These are phyloP conservation scores for Lactarius hatsudake DNA, from an alignment of 768 basidiomycete genomes.

Conservation along the genomic window DNA sequence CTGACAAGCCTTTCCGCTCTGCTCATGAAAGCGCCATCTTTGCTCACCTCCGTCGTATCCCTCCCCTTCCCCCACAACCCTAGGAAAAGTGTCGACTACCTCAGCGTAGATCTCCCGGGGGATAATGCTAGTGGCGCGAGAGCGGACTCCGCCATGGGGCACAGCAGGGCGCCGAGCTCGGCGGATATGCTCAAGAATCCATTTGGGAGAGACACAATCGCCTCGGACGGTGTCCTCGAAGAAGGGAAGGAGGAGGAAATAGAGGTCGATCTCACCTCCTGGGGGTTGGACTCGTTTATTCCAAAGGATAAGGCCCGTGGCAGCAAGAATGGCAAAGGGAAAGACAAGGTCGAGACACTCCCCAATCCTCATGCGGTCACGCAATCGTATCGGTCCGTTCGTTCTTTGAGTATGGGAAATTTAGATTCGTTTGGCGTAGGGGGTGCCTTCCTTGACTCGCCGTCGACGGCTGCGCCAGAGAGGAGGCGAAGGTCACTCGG, in stretches of 20 bases:
- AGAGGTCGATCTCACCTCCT: constrained; percentile 80
- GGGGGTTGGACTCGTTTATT: constrained; percentile 79
- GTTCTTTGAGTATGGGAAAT: constrained; percentile 67
- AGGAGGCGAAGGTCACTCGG: constrained; percentile 57
- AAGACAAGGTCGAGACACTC: constrained; percentile 38
- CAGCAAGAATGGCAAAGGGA: constrained; percentile 37
- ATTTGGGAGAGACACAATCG: constrained; percentile 62
- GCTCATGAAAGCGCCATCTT: constrained; percentile 87
- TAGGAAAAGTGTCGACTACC: constrained; percentile 59
- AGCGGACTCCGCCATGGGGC: constrained; percentile 47
- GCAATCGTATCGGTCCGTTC: constrained; percentile 31
- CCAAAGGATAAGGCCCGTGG: constrained; percentile 57
- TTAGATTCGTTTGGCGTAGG: constrained; percentile 52
- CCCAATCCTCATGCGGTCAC: constrained; percentile 45
- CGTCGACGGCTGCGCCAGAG: constrained; percentile 33
- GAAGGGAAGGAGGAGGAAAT: constrained; percentile 49
- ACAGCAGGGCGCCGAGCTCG: constrained; percentile 53
- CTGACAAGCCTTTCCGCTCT: constrained; percentile 54
- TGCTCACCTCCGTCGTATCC: constrained; percentile 63
- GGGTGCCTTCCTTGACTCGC: constrained; percentile 46
- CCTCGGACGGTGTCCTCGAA: constrained; percentile 49
- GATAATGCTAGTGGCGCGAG: constrained; percentile 41
- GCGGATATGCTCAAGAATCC: constrained; percentile 69
- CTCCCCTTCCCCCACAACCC: constrained; percentile 47
- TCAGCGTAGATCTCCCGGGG: constrained; percentile 64